phyloP scores from a whole-genome alignment of 2,329 filamentous ascomycete species.

The Aureobasidium uvarum region DNA sequence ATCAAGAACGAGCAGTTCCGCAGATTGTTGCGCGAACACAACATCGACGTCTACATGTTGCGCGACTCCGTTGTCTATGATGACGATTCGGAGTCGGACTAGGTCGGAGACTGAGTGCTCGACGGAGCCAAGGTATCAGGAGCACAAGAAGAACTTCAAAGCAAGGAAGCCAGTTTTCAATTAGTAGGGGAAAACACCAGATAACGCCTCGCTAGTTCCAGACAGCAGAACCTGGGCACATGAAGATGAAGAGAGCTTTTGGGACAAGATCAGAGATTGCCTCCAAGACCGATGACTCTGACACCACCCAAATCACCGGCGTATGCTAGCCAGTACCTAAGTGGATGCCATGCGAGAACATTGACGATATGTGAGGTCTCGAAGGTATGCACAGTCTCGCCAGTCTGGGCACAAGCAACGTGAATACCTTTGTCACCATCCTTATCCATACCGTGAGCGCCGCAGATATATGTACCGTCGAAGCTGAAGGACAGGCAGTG shows the following conservation, averaged over 20 bases:
- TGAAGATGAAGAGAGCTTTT: not conserved
- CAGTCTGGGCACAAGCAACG: slow-evolving; percentile 69
- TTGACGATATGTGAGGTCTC: slow-evolving; percentile 65
- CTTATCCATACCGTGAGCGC: slow-evolving; percentile 53
- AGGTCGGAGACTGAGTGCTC: not conserved
- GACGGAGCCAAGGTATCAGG: not conserved
- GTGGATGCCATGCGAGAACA: slow-evolving; percentile 73
- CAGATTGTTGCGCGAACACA: not conserved
- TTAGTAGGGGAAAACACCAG: not conserved
- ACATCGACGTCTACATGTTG: not conserved
- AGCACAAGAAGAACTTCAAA: not conserved
- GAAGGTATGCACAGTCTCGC: slow-evolving; percentile 68
- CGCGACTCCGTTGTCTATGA: not conserved
- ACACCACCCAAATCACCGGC: slow-evolving; percentile 64
- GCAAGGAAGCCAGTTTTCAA: not conserved
- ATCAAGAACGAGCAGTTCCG: not conserved
- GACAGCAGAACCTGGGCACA: not conserved
- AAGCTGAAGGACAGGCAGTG: slow-evolving; percentile 73
- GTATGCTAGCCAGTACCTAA: slow-evolving; percentile 70
- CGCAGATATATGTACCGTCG: slow-evolving; percentile 71
- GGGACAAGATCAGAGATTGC: not conserved
- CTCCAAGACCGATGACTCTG: slow-evolving; percentile 60
- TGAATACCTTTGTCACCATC: slow-evolving; percentile 70
- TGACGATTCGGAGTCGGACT: not conserved
- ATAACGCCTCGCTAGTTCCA: slow-evolving; percentile 19